These are phyloP conservation scores for Silene uniflora DNA, from an alignment of 148 eudicot genomes.

Conservation along the genomic window DNA sequence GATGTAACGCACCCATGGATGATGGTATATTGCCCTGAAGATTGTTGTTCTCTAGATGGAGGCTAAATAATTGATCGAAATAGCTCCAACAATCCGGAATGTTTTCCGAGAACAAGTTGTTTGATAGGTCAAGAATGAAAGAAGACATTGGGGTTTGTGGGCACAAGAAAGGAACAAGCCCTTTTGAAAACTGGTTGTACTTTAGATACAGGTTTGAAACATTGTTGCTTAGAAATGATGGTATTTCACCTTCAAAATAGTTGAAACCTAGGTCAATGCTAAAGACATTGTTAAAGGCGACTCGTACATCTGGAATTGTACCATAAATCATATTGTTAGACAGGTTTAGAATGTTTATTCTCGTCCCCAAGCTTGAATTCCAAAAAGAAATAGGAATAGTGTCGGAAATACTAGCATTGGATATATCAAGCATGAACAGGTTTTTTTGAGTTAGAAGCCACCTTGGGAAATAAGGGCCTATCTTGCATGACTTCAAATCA, in stretches of 20 bases:
- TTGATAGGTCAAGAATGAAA: slow-evolving; percentile 6
- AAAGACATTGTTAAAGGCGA: background rate
- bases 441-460: slow-evolving; percentile 19
- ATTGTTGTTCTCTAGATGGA: slow-evolving; percentile 3
- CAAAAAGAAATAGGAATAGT: slow-evolving; percentile 11
- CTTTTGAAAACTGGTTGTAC: slow-evolving; percentile 17
- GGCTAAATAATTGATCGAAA: background rate
- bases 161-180: slow-evolving; percentile 1
- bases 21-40: slow-evolving; percentile 8
- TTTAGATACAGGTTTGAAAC: background rate
- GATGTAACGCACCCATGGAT: background rate
- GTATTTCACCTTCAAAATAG: slow-evolving; percentile 15
- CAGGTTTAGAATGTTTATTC: background rate
- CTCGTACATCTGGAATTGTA: slow-evolving; percentile 5
- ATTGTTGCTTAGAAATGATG: slow-evolving; percentile 8
- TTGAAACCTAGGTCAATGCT: slow-evolving; percentile 4
- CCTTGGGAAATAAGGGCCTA: slow-evolving; percentile 26
- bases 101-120: slow-evolving; percentile 15
- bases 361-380: background rate
- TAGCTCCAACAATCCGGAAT: slow-evolving; percentile 18
- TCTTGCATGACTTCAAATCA: slow-evolving; percentile 5
- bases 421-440: background rate
- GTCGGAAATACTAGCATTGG: slow-evolving; percentile 12
- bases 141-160: background rate
- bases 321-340: slow-evolving; percentile 23